These are phyloP conservation scores for Malassezia sympodialis DNA, from an alignment of 1,284 basidiomycete genomes.

Conservation along the genomic window DNA sequence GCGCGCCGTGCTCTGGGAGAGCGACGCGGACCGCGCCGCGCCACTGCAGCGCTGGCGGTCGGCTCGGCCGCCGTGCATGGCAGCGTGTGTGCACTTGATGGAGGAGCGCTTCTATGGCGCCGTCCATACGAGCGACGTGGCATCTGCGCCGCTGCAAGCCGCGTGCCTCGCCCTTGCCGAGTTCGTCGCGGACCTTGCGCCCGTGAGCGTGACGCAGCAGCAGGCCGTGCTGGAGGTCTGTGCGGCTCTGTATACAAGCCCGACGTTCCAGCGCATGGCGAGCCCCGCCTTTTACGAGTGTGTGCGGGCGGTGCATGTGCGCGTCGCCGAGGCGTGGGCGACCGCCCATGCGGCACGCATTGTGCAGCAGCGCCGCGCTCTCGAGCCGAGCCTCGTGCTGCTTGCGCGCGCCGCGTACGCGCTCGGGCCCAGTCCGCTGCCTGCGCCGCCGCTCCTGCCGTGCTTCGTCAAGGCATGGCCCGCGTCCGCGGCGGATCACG, in stretches of 20 bases:
- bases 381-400: neutral
- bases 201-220: neutral
- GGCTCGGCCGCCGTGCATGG: neutral
- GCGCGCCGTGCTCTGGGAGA: neutral
- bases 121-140: neutral
- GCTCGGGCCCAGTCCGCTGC: neutral
- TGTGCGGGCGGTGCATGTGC: neutral
- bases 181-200: neutral
- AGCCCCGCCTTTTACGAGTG: neutral
- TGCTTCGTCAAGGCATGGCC: neutral
- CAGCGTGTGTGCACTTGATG: neutral
- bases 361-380: neutral
- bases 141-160: neutral
- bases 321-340: neutral
- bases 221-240: neutral
- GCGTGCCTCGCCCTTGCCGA: neutral
- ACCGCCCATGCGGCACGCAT: neutral
- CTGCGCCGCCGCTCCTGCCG: neutral
- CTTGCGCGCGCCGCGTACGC: neutral
- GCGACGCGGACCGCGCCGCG: neutral
- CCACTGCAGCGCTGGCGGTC: neutral
- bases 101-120: neutral
- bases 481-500: neutral
- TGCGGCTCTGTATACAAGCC: neutral
- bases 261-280: neutral